These are phyloP conservation scores for Coemansia erecta DNA, from an alignment of 192 early-diverging fungal species.

Conservation along the genomic window DNA sequence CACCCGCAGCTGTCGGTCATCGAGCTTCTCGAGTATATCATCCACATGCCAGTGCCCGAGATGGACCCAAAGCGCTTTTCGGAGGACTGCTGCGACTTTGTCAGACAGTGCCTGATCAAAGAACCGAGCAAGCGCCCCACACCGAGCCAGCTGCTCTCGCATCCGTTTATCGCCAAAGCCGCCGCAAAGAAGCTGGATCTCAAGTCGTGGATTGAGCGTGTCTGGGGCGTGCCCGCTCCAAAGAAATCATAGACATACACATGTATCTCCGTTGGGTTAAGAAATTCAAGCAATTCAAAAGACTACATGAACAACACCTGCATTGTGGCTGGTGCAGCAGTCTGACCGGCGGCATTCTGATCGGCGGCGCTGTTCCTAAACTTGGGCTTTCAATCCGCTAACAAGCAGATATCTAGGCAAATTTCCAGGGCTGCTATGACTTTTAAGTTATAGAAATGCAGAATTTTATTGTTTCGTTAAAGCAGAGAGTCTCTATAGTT, in stretches of 20 bases:
- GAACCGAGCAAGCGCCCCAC: conserved; percentile 66
- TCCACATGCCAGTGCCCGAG: conserved; percentile 80
- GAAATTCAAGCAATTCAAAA: too few species aligned
- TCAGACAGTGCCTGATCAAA: conserved; percentile 64
- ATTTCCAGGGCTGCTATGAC: too few species aligned
- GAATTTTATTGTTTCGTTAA: conserved; percentile 7
- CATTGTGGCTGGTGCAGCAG: too few species aligned
- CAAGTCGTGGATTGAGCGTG: conserved; percentile 66
- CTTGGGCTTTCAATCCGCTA: too few species aligned
- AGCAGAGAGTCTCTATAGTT: too few species aligned
- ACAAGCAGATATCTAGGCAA: too few species aligned
- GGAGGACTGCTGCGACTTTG: conserved; percentile 50
- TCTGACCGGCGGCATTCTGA: too few species aligned
- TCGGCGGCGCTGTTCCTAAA: neutral
- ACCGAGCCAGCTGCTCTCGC: conserved; percentile 63
- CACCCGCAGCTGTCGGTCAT: conserved; percentile 76
- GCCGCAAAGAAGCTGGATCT: conserved; percentile 62
- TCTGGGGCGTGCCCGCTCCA: conserved; percentile 56
- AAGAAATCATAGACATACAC: neutral
- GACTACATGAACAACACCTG: too few species aligned
- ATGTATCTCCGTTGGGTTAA: too few species aligned
- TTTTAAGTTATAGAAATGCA: conserved; percentile 13
- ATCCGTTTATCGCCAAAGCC: conserved; percentile 67
- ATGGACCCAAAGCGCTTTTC: conserved; percentile 58
- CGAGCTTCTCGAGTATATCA: conserved; percentile 92